phyloP scores from a whole-genome alignment of 1,284 basidiomycete species.

The Austroboletus novae-zelandiae region DNA sequence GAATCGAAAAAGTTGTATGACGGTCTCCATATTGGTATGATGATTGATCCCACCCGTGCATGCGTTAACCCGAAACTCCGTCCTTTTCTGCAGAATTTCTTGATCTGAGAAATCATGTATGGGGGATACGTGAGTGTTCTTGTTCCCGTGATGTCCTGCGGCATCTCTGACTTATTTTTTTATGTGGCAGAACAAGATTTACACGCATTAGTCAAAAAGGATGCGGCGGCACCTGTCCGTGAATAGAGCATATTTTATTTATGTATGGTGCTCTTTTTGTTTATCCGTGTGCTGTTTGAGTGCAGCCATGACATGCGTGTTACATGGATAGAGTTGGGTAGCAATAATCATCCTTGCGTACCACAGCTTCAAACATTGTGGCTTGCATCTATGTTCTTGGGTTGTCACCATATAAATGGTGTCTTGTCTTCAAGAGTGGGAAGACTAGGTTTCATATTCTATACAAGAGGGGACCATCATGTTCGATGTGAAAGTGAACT shows the following conservation, averaged over 20 bases:
- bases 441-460: no score
- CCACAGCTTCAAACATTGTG: no score
- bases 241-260: constrained; percentile 32
- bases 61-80: neutral
- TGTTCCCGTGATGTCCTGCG: neutral
- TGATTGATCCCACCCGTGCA: constrained; percentile 21
- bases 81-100: constrained; percentile 52
- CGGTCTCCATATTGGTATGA: constrained; percentile 67
- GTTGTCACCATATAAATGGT: neutral
- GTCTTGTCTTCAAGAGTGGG: neutral
- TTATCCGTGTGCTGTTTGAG: neutral
- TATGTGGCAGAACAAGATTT: constrained; percentile 69
- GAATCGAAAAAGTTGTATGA: constrained; percentile 88
- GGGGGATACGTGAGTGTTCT: constrained; percentile 74
- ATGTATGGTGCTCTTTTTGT: neutral
- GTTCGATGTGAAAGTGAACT: no score
- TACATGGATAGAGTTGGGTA: neutral
- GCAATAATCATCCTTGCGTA: no score
- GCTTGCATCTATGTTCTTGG: no score
- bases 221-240: constrained; percentile 51
- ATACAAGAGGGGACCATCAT: no score
- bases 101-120: constrained; percentile 73
- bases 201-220: constrained; percentile 70
- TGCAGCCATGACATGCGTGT: neutral
- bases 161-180: constrained; percentile 1